phyloP scores from a whole-genome alignment of 2,329 filamentous ascomycete species.

The Teratosphaeriaceae sp. region DNA sequence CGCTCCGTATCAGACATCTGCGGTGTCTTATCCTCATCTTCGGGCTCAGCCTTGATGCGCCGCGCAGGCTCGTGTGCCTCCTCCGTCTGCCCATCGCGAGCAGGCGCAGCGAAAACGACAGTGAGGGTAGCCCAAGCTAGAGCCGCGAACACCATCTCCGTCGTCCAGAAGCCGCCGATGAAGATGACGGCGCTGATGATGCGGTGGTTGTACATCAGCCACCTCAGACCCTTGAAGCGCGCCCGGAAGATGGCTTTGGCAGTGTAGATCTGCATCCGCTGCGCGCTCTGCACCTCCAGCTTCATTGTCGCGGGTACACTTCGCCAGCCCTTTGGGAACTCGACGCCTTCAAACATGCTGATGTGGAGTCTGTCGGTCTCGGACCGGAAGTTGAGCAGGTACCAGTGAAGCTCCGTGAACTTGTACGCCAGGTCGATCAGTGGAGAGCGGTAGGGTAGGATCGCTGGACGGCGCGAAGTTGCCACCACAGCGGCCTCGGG shows the following conservation, averaged over 20 bases:
- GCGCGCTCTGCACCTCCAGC: slow-evolving; percentile 64
- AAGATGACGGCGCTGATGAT: slow-evolving; percentile 62
- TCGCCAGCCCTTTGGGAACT: slow-evolving; percentile 52
- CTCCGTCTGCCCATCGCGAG: slow-evolving; percentile 13
- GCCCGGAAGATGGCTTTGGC: slow-evolving; percentile 65
- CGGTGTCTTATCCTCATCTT: slow-evolving; percentile 17
- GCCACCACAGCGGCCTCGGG: slow-evolving; percentile 27
- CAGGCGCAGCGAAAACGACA: slow-evolving; percentile 28
- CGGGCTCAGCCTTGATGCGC: slow-evolving; percentile 20
- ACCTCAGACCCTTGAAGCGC: slow-evolving; percentile 66
- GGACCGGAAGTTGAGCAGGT: slow-evolving; percentile 57
- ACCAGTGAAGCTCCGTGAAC: slow-evolving; percentile 59
- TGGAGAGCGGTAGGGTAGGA: slow-evolving; percentile 72
- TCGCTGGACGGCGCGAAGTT: slow-evolving; percentile 62
- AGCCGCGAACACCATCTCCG: slow-evolving; percentile 62
- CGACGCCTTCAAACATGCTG: slow-evolving; percentile 64
- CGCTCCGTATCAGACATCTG: slow-evolving; percentile 41
- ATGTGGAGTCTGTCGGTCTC: slow-evolving; percentile 61
- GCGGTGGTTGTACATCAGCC: slow-evolving; percentile 81
- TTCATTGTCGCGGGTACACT: slow-evolving; percentile 49
- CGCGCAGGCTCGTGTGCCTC: slow-evolving; percentile 10
- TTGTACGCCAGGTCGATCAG: slow-evolving; percentile 57
- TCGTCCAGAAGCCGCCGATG: slow-evolving; percentile 66
- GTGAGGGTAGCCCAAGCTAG: slow-evolving; percentile 57
- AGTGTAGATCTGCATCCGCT: slow-evolving; percentile 67